Evolutionary conservation across 2,329 filamentous ascomycete genomes (phyloP), one percentile per base, ranked within the genome.

Genomic region (Talaromyces islandicus): DNA sequence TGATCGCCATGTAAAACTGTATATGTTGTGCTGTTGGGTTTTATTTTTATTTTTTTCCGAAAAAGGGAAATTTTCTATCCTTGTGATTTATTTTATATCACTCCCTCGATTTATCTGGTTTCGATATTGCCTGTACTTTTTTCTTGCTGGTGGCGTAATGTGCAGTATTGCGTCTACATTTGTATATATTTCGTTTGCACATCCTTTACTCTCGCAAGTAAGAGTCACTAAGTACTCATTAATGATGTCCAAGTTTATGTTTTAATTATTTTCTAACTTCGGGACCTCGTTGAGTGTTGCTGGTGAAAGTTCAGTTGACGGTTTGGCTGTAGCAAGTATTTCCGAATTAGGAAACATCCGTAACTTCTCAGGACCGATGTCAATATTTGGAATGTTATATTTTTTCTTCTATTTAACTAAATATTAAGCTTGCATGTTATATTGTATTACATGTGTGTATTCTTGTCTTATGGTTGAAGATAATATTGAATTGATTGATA

Each of bases 1-100:
- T 80, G 64, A 74, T 80, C 63, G 71, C 75, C 55, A 65, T 80
- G 69, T 62, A 59, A 48, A 24, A 19, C 43, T 46, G 19, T 46
- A 11, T 21, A 12, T 9, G 35, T 38, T 30, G 29, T 41, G 38
- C 14, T n/a, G n/a, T 41, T 11, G 1, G 5, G 51, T 43, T 24
- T 12, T 58, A 17, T 21, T n/a, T n/a, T n/a, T n/a, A n/a, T n/a
- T n/a, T n/a, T n/a, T n/a, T n/a, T n/a, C n/a, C n/a, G n/a, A n/a
- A 19, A 43, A 29, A 24, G 32, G 41, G 29, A 35, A 46, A 55
- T 25, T 54, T 29, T 53, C 29, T 60, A 30, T 41, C 32, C 51
- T n/a, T 41, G 24, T 54, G 24, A 32, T 57, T 57, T 35, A 27
- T 57, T 60, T 19, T 57, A 41, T 60, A 29, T 41, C 52, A 50